Evolutionary conservation across 305 asterid genomes (phyloP).

Genomic region (Fraxinus dipetala): DNA sequence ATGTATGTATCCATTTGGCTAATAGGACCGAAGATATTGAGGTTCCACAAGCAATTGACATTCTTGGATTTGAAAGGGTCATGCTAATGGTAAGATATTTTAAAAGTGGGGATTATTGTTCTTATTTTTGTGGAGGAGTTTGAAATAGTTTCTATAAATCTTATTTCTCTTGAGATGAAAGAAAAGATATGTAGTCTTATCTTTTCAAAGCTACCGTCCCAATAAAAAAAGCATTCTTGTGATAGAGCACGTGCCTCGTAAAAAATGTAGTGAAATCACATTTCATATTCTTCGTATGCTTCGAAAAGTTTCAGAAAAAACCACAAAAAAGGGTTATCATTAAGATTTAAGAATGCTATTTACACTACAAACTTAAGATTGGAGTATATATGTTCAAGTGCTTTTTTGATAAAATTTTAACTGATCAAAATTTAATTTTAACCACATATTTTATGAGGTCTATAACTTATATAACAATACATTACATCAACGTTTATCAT

Average conservation of each 20-base stretch:
- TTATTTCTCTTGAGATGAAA: not conserved
- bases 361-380: not conserved
- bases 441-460: too few relatives aligned
- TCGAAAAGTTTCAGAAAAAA: not conserved
- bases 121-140: not conserved
- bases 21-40: too few relatives aligned
- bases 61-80: not conserved
- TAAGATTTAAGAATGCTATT: too few relatives aligned
- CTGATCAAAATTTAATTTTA: too few relatives aligned
- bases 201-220: not conserved
- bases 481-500: too few relatives aligned
- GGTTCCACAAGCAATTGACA: not conserved
- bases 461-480: too few relatives aligned
- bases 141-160: not conserved
- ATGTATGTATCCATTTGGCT: too few relatives aligned
- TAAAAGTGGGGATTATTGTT: not conserved
- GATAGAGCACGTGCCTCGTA: not conserved
- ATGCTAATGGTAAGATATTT: not conserved
- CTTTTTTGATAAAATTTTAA: too few relatives aligned
- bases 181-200: not conserved
- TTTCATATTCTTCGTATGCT: not conserved
- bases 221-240: too few relatives aligned
- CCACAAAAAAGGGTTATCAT: too few relatives aligned
- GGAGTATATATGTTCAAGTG: not conserved
- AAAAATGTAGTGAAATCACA: not conserved